Evolutionary conservation across 2,329 filamentous ascomycete genomes (phyloP), one percentile per base, ranked within the genome.

Genomic region (Trichoderma sp.): DNA sequence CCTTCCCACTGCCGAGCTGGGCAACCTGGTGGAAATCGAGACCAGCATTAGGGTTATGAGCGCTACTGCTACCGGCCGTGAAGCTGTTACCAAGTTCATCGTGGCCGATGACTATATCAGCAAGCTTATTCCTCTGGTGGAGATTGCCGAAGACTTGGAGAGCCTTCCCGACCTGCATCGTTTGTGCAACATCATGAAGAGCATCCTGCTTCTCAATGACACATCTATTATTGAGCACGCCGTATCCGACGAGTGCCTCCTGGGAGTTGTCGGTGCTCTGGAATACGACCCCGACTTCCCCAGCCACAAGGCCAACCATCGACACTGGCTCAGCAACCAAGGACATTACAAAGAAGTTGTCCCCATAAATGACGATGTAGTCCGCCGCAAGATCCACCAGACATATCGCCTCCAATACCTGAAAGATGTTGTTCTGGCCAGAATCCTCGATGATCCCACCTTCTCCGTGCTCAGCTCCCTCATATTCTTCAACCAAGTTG

Each of bases 231-330:
- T 99, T 77, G 96, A 99, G 81, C 91, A 94, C 76, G 92, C 95
- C 15, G 95, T 99, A 30, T 93, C 93, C 15, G 95, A 98, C 82
- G 90, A 94, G 71, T 92, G 95, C 75, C 91, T 98, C 58, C 84
- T 97, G 75, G 96, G 95, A 20, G 95, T 98, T 30, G 95, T 99
- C 47, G 96, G 96, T 73, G 96, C 96, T 28, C 85, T 99, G 74
- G 96, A 99, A 85, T 99, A 98, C 83, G 96, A 99, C 77, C 95
- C 96, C 0, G 96, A 99, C 81, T 99, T 98, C 77, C 96, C 96
- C 7, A 94, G 92, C 72, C 96, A 98, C 85, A 98, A 98, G 81
- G 95, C 96, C 28, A 98, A 98, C 79, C 96, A 99, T 80, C 90
- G 96, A 72, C 93, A 96, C 79, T 99, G 97, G 86, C 87, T 99